A percentile compares a stretch with the other conserved stretches of the same genome.
These are phyloP conservation scores for Piloderma croceum DNA, from an alignment of 768 basidiomycete species.

Conservation along the genomic window DNA sequence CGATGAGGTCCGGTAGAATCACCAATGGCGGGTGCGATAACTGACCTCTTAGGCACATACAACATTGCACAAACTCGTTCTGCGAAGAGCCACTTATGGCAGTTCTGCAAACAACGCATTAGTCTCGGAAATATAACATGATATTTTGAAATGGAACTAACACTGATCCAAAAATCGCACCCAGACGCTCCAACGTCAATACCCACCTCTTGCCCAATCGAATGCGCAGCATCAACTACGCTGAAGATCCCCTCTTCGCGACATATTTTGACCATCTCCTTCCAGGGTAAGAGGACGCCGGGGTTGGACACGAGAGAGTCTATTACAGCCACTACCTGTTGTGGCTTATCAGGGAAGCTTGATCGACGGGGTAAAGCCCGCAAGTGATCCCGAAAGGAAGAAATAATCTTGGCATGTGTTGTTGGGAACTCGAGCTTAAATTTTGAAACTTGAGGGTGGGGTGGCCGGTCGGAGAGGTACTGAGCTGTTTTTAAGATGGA, in stretches of 20 bases:
- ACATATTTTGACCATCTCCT: slow-evolving; percentile 59
- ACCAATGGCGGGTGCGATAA: background rate
- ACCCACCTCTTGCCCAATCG: slow-evolving; percentile 63
- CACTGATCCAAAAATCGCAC: slow-evolving; percentile 79
- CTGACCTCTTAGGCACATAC: slow-evolving; percentile 64
- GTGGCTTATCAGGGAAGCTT: slow-evolving; percentile 15
- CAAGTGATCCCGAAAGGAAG: slow-evolving; percentile 37
- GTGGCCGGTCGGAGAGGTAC: slow-evolving; percentile 49
- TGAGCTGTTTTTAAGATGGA: slow-evolving; percentile 48
- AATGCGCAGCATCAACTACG: slow-evolving; percentile 75
- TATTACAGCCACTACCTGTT: slow-evolving; percentile 60
- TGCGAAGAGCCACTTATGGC: slow-evolving; percentile 80
- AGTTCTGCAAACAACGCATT: slow-evolving; percentile 44
- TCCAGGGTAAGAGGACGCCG: slow-evolving; percentile 64
- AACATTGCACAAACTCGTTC: slow-evolving; percentile 65
- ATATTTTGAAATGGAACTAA: too few relatives aligned
- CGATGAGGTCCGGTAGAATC: too few relatives aligned
- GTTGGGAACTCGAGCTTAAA: slow-evolving; percentile 53
- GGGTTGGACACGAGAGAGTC: slow-evolving; percentile 64
- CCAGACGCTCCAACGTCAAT: slow-evolving; percentile 49
- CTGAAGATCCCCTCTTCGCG: slow-evolving; percentile 56
- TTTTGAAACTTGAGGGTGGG: slow-evolving; percentile 45
- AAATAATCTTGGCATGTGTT: slow-evolving; percentile 49
- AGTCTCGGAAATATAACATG: background rate
- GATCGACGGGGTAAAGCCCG: slow-evolving; percentile 18